These are phyloP conservation scores for Sporothrix humicola DNA, from an alignment of 2,329 filamentous ascomycete species.

Conservation along the genomic window DNA sequence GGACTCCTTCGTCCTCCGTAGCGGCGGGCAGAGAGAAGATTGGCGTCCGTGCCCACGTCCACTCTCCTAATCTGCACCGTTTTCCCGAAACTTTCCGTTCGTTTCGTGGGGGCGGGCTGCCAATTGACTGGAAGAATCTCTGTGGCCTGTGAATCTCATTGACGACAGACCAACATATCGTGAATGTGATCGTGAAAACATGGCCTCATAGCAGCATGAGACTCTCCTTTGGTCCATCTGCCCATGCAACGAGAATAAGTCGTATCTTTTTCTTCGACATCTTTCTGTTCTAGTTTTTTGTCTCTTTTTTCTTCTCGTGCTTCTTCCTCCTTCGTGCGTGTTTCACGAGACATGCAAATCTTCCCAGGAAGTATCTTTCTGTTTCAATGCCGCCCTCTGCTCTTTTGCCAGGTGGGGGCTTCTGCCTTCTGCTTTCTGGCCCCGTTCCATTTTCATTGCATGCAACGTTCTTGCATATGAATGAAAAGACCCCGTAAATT, in stretches of 20 bases:
- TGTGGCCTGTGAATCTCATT: background rate
- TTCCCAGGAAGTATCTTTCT: background rate
- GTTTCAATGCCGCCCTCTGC: background rate
- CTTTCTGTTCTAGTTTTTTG: background rate
- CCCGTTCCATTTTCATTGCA: slow-evolving; percentile 11
- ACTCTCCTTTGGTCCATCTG: background rate
- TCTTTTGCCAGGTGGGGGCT: background rate
- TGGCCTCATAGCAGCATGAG: background rate
- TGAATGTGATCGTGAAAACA: slow-evolving; percentile 10
- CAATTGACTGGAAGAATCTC: background rate
- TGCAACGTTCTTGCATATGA: background rate
- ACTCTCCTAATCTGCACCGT: slow-evolving; percentile 17
- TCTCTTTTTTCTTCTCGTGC: background rate
- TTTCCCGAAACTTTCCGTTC: slow-evolving; percentile 30
- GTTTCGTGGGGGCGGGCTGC: slow-evolving; percentile 28
- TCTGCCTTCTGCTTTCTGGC: too few species aligned
- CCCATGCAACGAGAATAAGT: background rate
- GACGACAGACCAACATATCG: background rate
- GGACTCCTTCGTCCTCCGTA: background rate
- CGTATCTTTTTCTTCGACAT: too few species aligned
- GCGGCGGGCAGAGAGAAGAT: background rate
- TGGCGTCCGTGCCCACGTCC: slow-evolving; percentile 20
- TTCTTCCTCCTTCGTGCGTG: background rate
- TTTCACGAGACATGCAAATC: slow-evolving; percentile 19
- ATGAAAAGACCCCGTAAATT: background rate